A percentile compares a stretch with the other conserved stretches of the same genome.
phyloP scores from a whole-genome alignment of 2,329 filamentous ascomycete genomes.

The Tympanopsis confertula region DNA sequence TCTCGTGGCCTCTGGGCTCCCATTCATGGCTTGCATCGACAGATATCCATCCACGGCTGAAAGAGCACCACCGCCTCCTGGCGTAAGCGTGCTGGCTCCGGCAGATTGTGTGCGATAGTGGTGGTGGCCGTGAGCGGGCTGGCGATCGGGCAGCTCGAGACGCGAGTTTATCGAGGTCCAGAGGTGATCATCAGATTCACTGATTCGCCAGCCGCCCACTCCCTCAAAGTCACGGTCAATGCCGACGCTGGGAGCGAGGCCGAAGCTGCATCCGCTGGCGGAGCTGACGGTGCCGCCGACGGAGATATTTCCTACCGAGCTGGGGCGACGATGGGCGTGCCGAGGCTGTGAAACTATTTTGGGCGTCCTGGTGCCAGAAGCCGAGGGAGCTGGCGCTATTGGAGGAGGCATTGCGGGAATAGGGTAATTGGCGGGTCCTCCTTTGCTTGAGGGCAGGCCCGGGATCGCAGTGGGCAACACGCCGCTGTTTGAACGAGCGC shows the following conservation, averaged over 20 bases:
- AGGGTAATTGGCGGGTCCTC: neutral
- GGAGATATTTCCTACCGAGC: neutral
- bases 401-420: neutral
- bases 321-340: no score
- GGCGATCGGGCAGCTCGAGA: neutral
- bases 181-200: neutral
- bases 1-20: neutral
- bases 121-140: neutral
- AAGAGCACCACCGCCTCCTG: neutral
- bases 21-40: neutral
- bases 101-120: neutral
- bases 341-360: neutral
- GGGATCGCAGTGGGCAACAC: no score
- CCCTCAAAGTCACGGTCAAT: neutral
- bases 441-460: no score
- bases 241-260: neutral
- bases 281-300: neutral
- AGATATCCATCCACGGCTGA: neutral
- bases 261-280: neutral
- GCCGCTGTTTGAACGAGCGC: no score
- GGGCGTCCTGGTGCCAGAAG: no score
- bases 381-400: no score
- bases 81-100: neutral
- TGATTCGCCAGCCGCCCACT: neutral
- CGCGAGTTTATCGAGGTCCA: neutral